phyloP scores from a whole-genome alignment of 371 early-diverging fungal genomes.

The Mucor racemosus region DNA sequence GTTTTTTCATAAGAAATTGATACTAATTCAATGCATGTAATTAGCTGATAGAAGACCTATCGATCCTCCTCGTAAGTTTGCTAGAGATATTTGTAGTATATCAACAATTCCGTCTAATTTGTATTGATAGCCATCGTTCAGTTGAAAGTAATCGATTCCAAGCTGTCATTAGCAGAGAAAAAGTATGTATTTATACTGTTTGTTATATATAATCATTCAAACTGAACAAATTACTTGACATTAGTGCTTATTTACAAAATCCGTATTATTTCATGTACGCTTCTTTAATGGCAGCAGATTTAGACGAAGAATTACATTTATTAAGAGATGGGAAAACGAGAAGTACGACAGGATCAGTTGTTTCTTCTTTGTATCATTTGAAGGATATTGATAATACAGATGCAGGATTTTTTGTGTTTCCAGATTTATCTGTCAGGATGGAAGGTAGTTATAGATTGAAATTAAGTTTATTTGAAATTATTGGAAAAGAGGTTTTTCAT shows the following conservation, averaged over 20 bases:
- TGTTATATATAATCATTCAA: neutral
- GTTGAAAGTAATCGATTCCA: constrained; percentile 66
- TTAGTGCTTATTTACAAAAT: constrained; percentile 69
- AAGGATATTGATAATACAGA: constrained; percentile 86
- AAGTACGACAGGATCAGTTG: constrained; percentile 85
- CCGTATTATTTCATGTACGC: constrained; percentile 90
- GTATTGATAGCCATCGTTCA: constrained; percentile 73
- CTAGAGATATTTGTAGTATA: neutral
- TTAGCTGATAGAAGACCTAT: constrained; percentile 91
- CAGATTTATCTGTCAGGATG: constrained; percentile 90
- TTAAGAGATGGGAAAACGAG: constrained; percentile 76
- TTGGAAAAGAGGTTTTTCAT: constrained; percentile 78
- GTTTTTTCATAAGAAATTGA: neutral
- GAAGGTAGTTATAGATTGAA: constrained; percentile 91
- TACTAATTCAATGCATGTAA: neutral
- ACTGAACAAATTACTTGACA: neutral
- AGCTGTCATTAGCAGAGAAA: constrained; percentile 36
- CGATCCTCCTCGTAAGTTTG: constrained; percentile 82
- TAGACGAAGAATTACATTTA: constrained; percentile 75
- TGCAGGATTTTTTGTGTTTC: constrained; percentile 96
- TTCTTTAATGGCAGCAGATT: constrained; percentile 68
- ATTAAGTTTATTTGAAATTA: constrained; percentile 88
- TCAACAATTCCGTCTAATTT: neutral
- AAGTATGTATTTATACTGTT: constrained; percentile 27
- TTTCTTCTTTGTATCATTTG: constrained; percentile 88